Evolutionary conservation across 345 rosid genomes (phyloP), one percentile per base, ranked within the genome.

Genomic region (Zanthoxylum bungeanum): DNA sequence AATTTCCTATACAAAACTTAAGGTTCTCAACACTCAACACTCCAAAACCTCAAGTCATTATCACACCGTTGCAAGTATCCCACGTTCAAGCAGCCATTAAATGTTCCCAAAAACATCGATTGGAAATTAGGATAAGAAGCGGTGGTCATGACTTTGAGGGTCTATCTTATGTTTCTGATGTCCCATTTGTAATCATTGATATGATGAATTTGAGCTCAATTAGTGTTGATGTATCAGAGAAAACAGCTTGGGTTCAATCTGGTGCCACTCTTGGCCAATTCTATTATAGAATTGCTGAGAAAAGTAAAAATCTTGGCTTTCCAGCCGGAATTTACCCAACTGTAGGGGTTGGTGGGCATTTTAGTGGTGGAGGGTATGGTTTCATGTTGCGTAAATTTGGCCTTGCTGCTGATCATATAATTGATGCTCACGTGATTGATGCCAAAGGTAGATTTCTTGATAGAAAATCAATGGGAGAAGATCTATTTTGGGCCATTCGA

Each of bases 71-170:
- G 11, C 27, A 74, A 0, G 89, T 78, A 62, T 74, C 87, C 74
- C 93, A 91, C 6, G 85, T 91, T 56, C 93, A 85, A 59, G 86
- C 93, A 4, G 80, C 85, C 55, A 81, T 91, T 50, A 74, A 85
- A 7, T 91, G 97, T 61, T 74, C 90, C 30, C 85, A 76, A 53
- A 9, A 84, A 64, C 82, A 80, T 9, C 68, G 82, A 21, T 9
- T 84, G 36, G 90, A 87, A 66, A 36, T 85, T 8, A 81, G 89
- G 68, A 73, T 86, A 24, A 85, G 92, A 2, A 88, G 93, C 4
- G 93, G 96, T 0, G 97, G 97, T 22, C 96, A 86, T 65, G 93
- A 89, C 60, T 89, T 82, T 24, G 94, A 89, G 73, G 93, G 89
- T 5, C 63, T 86, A 24, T 87, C 93, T 14, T 91, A 85, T 49